Conservation (phyloP, 2,329 filamentous ascomycete genomes). For the Colletotrichum lupini region DNA sequence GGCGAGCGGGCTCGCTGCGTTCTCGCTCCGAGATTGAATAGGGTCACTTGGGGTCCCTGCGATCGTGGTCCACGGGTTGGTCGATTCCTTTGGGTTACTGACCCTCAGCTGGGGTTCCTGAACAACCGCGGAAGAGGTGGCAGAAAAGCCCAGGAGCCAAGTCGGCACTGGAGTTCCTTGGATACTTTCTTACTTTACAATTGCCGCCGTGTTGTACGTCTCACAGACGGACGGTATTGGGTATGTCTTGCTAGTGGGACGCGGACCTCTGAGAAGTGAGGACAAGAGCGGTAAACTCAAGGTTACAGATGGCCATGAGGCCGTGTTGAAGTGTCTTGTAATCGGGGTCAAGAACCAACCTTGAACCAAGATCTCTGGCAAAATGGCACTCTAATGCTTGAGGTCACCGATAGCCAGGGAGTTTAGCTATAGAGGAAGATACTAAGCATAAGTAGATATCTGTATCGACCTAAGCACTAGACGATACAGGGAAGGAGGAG, state of each 20-base stretch:
- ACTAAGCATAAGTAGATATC: neutral
- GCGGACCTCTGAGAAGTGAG: too few species aligned
- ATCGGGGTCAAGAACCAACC: too few species aligned
- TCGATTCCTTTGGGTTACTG: too few species aligned
- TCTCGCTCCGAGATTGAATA: neutral
- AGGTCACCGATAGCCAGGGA: too few species aligned
- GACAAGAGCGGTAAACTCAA: too few species aligned
- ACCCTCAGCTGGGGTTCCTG: neutral
- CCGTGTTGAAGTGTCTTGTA: slow-evolving; percentile 5
- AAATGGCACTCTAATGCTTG: too few species aligned
- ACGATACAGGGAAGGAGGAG: neutral
- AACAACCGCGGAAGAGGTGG: neutral
- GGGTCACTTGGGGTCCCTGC: neutral
- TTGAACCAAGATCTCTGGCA: too few species aligned
- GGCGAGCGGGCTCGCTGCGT: slow-evolving; percentile 15
- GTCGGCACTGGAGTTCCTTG: slow-evolving; percentile 16
- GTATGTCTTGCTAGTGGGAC: too few species aligned
- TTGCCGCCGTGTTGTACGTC: neutral
- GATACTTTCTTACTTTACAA: neutral
- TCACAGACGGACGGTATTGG: too few species aligned
- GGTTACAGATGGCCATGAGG: neutral
- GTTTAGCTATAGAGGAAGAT: neutral
- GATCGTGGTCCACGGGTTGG: neutral
- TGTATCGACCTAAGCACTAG: neutral
- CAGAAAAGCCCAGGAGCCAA: slow-evolving; percentile 22